Base-by-base conservation (phyloP, 2,329 filamentous ascomycete genomes). In the Dactylellina drechsleri region DNA sequence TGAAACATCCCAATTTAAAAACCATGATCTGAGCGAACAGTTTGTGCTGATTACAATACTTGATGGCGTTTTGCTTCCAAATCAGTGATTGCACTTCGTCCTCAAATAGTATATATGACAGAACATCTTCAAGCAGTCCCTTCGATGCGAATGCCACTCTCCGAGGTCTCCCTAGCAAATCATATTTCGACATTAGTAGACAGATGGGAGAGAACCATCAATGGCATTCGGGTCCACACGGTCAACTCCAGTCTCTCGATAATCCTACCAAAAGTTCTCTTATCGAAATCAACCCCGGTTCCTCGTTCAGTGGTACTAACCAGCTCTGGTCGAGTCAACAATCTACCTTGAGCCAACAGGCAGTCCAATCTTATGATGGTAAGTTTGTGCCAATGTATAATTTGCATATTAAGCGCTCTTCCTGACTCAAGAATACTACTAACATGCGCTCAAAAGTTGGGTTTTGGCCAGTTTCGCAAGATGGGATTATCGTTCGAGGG, bases 131-230 rank as follows among this genome's bases (percentile, higher is more conserved):
- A 7, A 75, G 68, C 41, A 75, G 71, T 28, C 71, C 71, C 0
- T 75, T 75, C 28, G 71, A 75, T 41, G 64, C 71, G 13, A 75
- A 75, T 47, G 71, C 71, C 12, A 75, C 71, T 36, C 52, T 75
- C 15, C 52, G 71, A 28, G 71, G 71, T 23, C 64, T 75, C 23
- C 71, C 71, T 31, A 67, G 28, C 41, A 75, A 75, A 59, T 59
- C 71, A 8, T 75, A 75, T 60, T 67, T 68, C 31, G 71, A 75
- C 5, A 12, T 62, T 15, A 45, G 47, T 15, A 64, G 59, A 26
- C 71, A 66, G 15, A 45, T 60, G 28, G 56, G 23, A 10, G 61
- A 61, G 20, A 36, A 57, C 5, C 10, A 53, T 7, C 68, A 74
- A 41, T 75, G 71, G 71, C 58, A 67, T 36, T 26, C 70, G 1